Evolutionary conservation across 441 rosid species (phyloP).

Genomic region (Daphne laureola): DNA sequence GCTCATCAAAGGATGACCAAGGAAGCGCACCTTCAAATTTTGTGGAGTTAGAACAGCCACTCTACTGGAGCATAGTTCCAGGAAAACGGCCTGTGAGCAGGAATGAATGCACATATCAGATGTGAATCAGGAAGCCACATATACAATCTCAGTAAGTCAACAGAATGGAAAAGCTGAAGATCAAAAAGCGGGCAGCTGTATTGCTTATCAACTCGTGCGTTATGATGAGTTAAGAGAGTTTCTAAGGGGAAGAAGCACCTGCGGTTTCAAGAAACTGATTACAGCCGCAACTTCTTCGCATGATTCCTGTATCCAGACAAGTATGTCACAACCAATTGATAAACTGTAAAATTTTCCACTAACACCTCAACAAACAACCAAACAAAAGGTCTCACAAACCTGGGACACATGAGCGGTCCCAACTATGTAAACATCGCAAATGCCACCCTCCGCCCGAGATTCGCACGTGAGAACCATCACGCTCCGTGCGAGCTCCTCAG

Average conservation of each 20-base stretch:
- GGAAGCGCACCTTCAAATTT: conserved; percentile 55
- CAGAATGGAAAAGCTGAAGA: not conserved
- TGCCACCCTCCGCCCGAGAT: conserved; percentile 57
- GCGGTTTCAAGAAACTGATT: conserved; percentile 67
- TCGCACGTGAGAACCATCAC: conserved; percentile 67
- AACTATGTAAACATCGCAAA: conserved; percentile 76
- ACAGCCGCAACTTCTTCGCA: conserved; percentile 84
- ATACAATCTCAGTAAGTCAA: not conserved
- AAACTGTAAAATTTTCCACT: conserved; percentile 4
- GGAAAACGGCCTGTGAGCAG: conserved; percentile 61
- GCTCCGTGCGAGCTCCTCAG: conserved; percentile 61
- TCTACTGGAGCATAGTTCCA: conserved; percentile 90
- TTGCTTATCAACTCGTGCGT: conserved; percentile 18
- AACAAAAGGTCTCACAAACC: conserved; percentile 30
- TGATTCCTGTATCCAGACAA: conserved; percentile 57
- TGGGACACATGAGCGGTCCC: conserved; percentile 96
- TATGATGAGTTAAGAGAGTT: conserved; percentile 17
- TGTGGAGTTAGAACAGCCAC: conserved; percentile 70
- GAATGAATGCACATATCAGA: too few relatives aligned
- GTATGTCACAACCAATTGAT: not conserved
- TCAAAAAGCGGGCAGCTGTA: conserved; percentile 19
- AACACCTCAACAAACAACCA: conserved; percentile 19
- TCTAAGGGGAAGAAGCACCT: conserved; percentile 47
- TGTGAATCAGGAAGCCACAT: too few relatives aligned
- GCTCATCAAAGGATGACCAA: not conserved